Evolutionary conservation across 495 filamentous ascomycete genomes (phyloP).

Genomic region (Penicillium silybi): DNA sequence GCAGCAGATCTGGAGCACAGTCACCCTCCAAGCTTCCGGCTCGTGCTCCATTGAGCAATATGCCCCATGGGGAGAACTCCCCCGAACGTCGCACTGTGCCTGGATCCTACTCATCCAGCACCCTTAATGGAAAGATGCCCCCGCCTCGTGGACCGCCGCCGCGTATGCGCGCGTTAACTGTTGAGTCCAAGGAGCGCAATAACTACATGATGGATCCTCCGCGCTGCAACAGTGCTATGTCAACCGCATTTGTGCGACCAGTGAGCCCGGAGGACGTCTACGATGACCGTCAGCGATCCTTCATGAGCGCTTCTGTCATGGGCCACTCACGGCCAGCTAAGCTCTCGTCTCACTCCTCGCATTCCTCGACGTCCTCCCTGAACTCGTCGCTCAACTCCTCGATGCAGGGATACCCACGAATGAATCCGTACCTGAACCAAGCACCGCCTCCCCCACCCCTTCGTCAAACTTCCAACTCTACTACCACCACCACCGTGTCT

Average conservation of each 20-base stretch:
- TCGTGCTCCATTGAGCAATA: conserved; percentile 72
- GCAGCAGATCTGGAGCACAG: conserved; percentile 39
- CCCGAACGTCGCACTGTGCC: conserved; percentile 63
- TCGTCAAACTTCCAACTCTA: conserved; percentile 70
- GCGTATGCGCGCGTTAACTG: conserved; percentile 79
- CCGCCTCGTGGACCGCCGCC: conserved; percentile 72
- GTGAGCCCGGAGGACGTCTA: conserved; percentile 83
- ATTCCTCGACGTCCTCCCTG: conserved; percentile 37
- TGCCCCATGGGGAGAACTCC: conserved; percentile 78
- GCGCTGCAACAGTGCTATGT: conserved; percentile 62
- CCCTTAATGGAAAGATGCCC: conserved; percentile 56
- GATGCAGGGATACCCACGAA: conserved; percentile 32
- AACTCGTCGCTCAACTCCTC: conserved; percentile 39
- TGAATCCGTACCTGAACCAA: conserved; percentile 40
- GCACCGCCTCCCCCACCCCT: conserved; percentile 48
- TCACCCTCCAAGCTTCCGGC: conserved; percentile 78
- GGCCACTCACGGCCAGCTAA: conserved; percentile 24
- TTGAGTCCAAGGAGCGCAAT: conserved; percentile 61
- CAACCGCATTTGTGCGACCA: conserved; percentile 65
- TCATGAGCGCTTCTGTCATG: conserved; percentile 46
- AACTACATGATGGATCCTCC: conserved; percentile 56
- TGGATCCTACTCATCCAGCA: conserved; percentile 48
- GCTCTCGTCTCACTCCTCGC: conserved; percentile 36
- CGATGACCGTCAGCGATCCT: conserved; percentile 60
- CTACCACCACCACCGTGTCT: conserved; percentile 58